Conservation (phyloP, 2,329 filamentous ascomycete species). For the Colletotrichum sp. region DNA sequence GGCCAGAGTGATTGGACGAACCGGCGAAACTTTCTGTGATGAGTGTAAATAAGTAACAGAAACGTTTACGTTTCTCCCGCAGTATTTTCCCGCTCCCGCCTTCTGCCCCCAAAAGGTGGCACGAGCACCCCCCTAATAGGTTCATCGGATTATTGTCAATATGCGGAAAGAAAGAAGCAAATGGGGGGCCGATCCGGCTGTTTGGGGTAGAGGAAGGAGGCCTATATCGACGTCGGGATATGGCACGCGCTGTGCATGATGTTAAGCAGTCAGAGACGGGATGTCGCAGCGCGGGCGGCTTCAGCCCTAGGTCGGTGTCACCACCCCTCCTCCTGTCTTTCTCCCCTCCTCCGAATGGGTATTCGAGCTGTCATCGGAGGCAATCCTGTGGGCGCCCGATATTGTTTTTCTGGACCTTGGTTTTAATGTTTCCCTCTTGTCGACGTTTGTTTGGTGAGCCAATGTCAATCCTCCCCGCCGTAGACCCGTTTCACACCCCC, state of each 20-base stretch:
- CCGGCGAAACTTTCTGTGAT: not conserved
- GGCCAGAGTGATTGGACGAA: not conserved
- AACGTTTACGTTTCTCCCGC: not conserved
- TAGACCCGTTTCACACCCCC: slow-evolving; percentile 9
- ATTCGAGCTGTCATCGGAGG: not conserved
- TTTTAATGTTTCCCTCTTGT: not conserved
- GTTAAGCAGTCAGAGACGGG: not conserved
- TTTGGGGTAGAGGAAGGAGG: not conserved
- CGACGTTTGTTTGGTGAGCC: not conserved
- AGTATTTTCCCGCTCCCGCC: not conserved
- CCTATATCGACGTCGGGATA: not conserved
- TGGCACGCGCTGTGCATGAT: not conserved
- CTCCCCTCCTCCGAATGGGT: not conserved
- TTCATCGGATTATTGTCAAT: not conserved
- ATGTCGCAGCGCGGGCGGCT: not conserved
- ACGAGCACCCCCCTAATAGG: not conserved
- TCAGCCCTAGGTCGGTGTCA: slow-evolving; percentile 3
- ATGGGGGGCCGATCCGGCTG: not conserved
- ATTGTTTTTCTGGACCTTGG: not conserved
- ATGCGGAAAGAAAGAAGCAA: not conserved
- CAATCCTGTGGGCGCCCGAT: not conserved
- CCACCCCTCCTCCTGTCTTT: not conserved
- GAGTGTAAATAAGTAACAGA: not conserved
- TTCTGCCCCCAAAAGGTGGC: not conserved
- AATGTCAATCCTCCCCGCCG: not conserved